Evolutionary conservation across 495 filamentous ascomycete species (phyloP), one percentile per base, ranked within the genome.

Genomic region (Talaromyces nanjingensis): DNA sequence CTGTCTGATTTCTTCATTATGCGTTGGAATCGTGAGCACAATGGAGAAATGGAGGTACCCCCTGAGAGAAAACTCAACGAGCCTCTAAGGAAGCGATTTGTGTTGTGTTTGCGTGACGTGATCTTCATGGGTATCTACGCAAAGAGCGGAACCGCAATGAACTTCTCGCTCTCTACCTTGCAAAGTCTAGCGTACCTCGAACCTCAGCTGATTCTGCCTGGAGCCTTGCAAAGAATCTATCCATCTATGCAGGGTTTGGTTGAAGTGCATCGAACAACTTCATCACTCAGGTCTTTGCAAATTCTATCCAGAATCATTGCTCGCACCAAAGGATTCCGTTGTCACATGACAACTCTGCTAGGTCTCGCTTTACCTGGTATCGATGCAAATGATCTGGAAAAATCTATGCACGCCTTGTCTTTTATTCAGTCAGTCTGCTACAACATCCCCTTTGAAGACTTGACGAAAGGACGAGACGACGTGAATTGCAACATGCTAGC

Each of bases 101-200:
- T 99, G 37, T 77, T 96, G 57, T 91, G 92, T 69, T 70, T 99
- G 64, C 86, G 88, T 69, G 94, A 98, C 64, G 94, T 98, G 47
- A 89, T 91, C 27, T 99, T 97, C 74, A 97, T 98, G 94, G 94
- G 96, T 24, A 91, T 99, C 57, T 99, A 96, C 70, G 87, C 93
- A 37, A 98, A 99, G 77, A 96, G 92, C 75, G 86, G 86, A 56
- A 90, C 89, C 42, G 90, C 93, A 1, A 90, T 97, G 78, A 93
- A 87, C 68, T 96, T 92, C 76, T 92, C 92, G 60, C 83, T 97
- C 49, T 93, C 91, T 9, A 90, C 92, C 4, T 79, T 99, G 60
- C 93, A 97, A 71, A 88, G 88, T 47, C 77, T 99, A 60, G 87
- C 96, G 4, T 97, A 89, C 69, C 81, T 99, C 49, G 93, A 98